Conservation (phyloP, 495 filamentous ascomycete genomes). For the Elaphomyces granulatus region DNA sequence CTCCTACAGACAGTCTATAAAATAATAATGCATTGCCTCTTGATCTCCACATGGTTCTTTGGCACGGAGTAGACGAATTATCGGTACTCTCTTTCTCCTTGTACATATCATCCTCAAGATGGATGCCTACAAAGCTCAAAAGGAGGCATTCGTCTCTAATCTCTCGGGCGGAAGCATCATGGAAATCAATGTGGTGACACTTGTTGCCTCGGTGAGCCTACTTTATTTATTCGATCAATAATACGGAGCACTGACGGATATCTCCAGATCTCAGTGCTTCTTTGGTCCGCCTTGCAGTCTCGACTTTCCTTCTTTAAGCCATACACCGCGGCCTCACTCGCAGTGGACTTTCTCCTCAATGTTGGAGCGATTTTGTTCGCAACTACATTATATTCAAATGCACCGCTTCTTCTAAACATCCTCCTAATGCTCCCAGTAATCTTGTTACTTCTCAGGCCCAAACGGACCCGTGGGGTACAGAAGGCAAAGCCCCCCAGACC, state of each 20-base stretch:
- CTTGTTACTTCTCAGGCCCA: slow-evolving; percentile 35
- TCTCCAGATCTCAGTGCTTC: slow-evolving; percentile 55
- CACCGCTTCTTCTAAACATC: slow-evolving; percentile 58
- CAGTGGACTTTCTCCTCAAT: slow-evolving; percentile 78
- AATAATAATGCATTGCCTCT: background rate
- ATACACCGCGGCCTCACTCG: slow-evolving; percentile 49
- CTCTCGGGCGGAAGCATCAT: slow-evolving; percentile 68
- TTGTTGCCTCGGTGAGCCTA: slow-evolving; percentile 66
- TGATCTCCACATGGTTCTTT: background rate
- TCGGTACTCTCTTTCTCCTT: too few relatives aligned
- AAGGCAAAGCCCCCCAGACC: slow-evolving; percentile 44
- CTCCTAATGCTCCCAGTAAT: slow-evolving; percentile 59
- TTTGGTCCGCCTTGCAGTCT: slow-evolving; percentile 84
- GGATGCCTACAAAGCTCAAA: slow-evolving; percentile 72
- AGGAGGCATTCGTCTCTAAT: slow-evolving; percentile 91
- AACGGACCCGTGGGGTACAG: slow-evolving; percentile 22
- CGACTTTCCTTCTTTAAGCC: slow-evolving; percentile 73
- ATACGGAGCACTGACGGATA: too few relatives aligned
- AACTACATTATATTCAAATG: slow-evolving; percentile 69
- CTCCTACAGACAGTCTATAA: too few relatives aligned
- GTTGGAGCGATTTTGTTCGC: slow-evolving; percentile 68
- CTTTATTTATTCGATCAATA: too few relatives aligned
- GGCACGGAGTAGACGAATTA: too few relatives aligned
- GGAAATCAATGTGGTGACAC: slow-evolving; percentile 77
- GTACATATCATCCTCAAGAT: slow-evolving; percentile 26